Base-by-base conservation (phyloP, 2,329 filamentous ascomycete species). In the Penicillium frequentans region DNA sequence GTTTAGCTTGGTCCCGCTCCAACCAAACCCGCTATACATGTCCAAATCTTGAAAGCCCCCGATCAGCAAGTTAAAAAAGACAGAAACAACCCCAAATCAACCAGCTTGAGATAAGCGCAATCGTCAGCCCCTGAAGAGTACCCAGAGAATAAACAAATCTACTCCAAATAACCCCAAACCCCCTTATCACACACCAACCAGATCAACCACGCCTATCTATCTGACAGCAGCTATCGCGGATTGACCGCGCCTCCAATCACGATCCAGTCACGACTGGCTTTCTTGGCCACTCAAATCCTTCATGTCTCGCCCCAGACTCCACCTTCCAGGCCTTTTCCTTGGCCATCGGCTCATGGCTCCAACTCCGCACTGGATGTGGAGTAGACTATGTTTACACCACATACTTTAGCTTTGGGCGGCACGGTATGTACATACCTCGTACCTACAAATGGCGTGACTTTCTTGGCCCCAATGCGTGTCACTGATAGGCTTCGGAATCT, bases 151-250 rank as follows among this genome's bases (percentile, higher is more conserved):
- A 31, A 3, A n/a, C 2, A 16, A 9, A 19, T 39, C 14, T 48
- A 48, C 46, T 31, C 46, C 27, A 24, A 48, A 5, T 16, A 24
- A 35, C 46, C 27, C 29, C 46, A 48, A 35, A 11, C 16, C 39
- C 26, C 31, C 44, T 46, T 54, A 29, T 37, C 33, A 54, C 51
- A 47, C 44, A 46, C 52, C 52, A 54, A 54, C 52, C 52, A n/a
- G 44, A 54, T 21, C 31, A 9, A 26, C 11, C 13, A 54, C 44
- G 26, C 45, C 52, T 54, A 54, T 55, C 52, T 54, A 33, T 33
- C 37, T 49, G 43, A 27, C 33, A 35, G 14, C 19, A 44, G 23
- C 26, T 46, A 46, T 46, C 43, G 43, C 43, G 24, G 23, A n/a
- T 19, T 9, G 43, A 16, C 43, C 24, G 19, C 13, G 14, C 16